A percentile compares a stretch with the other conserved stretches of the same genome.
These are phyloP conservation scores for Cydonia oblonga DNA, from an alignment of 331 rosid genomes.

Conservation along the genomic window DNA sequence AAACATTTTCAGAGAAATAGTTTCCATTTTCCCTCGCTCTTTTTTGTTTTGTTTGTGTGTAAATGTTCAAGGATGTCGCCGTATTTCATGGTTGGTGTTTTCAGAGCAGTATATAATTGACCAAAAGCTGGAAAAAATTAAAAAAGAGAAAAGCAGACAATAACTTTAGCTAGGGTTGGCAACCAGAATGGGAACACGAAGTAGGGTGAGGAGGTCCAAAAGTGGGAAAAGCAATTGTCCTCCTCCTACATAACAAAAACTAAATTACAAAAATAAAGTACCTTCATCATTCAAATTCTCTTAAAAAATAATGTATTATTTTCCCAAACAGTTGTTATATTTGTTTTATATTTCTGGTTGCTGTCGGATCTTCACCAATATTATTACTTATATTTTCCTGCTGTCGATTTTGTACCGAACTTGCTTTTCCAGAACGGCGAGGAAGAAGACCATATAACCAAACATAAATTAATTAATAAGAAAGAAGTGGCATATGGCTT, in stretches of 20 bases:
- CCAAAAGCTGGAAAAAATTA: not conserved
- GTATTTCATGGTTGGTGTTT: not conserved
- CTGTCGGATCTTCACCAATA: not conserved
- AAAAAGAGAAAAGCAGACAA: not conserved
- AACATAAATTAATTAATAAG: not conserved
- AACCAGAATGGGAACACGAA: slow-evolving; percentile 1
- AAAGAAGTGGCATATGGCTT: not conserved
- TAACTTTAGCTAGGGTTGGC: not conserved
- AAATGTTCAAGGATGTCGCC: no score
- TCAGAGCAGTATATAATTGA: not conserved
- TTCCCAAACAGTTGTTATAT: not conserved
- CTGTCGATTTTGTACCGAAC: not conserved
- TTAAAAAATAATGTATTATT: not conserved
- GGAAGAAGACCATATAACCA: not conserved
- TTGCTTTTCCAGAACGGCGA: not conserved
- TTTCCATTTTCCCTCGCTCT: no score
- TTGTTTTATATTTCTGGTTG: not conserved
- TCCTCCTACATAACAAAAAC: not conserved
- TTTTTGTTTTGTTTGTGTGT: no score
- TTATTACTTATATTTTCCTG: not conserved
- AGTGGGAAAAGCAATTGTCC: not conserved
- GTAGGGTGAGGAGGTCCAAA: not conserved
- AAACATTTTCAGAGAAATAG: no score
- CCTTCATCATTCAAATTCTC: no score
- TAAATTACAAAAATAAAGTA: no score